Evolutionary conservation across 148 eudicot genomes (phyloP).

Genomic region (Vaccinium macrocarpon): DNA sequence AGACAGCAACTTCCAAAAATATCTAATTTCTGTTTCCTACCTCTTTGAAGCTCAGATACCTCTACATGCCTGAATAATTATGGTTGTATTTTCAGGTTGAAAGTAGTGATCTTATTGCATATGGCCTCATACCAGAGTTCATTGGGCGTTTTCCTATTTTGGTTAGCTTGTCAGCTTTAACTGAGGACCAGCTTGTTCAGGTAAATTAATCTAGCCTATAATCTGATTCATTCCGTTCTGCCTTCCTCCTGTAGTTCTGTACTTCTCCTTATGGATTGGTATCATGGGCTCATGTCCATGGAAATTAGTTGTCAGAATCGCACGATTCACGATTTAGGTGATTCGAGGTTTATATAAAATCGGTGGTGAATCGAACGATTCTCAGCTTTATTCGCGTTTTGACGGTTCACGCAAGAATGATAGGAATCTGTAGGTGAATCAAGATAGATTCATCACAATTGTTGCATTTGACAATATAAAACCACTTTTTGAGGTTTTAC

Average conservation of each 20-base stretch:
- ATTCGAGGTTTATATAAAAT: too few relatives aligned
- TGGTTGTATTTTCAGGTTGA: conserved; percentile 56
- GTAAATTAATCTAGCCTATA: conserved; percentile 29
- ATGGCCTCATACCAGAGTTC: conserved; percentile 94
- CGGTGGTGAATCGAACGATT: too few relatives aligned
- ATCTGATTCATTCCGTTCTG: neutral
- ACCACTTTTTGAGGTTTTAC: too few relatives aligned
- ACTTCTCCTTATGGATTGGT: neutral
- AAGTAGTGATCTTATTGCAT: conserved; percentile 86
- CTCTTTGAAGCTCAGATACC: neutral
- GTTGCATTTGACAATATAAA: too few relatives aligned
- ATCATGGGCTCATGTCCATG: neutral
- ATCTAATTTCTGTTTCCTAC: neutral
- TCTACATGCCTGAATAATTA: neutral
- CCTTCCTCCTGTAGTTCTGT: conserved; percentile 2
- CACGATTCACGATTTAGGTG: too few relatives aligned
- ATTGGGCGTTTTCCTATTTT: conserved; percentile 94
- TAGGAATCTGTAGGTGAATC: too few relatives aligned
- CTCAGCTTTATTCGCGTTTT: too few relatives aligned
- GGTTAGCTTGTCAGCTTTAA: conserved; percentile 81
- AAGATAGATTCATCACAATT: too few relatives aligned
- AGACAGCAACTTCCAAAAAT: neutral
- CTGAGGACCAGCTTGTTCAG: conserved; percentile 94
- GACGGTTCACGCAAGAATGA: too few relatives aligned
- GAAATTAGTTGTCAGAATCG: too few relatives aligned